These are phyloP conservation scores for Prunella vulgaris DNA, from an alignment of 257 asterid species.

Conservation along the genomic window DNA sequence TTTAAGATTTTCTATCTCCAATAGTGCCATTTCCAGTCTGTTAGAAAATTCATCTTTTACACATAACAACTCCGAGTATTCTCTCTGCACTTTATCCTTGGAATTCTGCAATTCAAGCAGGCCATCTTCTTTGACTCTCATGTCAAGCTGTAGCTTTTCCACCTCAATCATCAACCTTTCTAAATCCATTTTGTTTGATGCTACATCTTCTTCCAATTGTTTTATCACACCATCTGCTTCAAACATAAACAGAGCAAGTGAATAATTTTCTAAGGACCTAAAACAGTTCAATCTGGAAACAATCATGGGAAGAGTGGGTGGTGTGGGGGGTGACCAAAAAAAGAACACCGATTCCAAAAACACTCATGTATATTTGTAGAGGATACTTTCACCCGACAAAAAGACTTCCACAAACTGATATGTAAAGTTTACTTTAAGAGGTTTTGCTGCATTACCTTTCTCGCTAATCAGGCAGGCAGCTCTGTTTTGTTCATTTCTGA, in stretches of 20 bases:
- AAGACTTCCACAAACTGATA: not conserved
- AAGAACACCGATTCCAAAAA: not conserved
- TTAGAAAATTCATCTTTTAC: slow-evolving; percentile 46
- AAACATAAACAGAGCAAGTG: not conserved
- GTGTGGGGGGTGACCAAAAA: not conserved
- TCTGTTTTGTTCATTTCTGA: slow-evolving; percentile 53
- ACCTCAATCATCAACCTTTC: slow-evolving; percentile 59
- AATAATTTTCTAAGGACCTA: slow-evolving; percentile 16
- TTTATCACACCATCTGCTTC: slow-evolving; percentile 55
- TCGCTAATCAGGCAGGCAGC: slow-evolving; percentile 46
- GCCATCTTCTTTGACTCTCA: slow-evolving; percentile 58
- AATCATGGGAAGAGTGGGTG: not conserved
- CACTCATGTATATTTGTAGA: not conserved
- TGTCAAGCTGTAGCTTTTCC: slow-evolving; percentile 57
- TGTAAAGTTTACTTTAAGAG: not conserved
- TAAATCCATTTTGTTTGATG: slow-evolving; percentile 42
- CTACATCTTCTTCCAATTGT: slow-evolving; percentile 55
- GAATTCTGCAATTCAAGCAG: slow-evolving; percentile 41
- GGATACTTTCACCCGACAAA: not conserved
- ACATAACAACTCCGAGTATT: slow-evolving; percentile 46
- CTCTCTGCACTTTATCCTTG: slow-evolving; percentile 58
- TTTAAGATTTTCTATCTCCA: slow-evolving; percentile 63
- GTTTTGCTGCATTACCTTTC: slow-evolving; percentile 56
- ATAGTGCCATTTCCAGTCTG: slow-evolving; percentile 51
- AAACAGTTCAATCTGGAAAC: not conserved